A percentile compares a stretch with the other conserved stretches of the same genome.
Evolutionary conservation across 345 rosid genomes (phyloP).

Genomic region (Heritiera littoralis): DNA sequence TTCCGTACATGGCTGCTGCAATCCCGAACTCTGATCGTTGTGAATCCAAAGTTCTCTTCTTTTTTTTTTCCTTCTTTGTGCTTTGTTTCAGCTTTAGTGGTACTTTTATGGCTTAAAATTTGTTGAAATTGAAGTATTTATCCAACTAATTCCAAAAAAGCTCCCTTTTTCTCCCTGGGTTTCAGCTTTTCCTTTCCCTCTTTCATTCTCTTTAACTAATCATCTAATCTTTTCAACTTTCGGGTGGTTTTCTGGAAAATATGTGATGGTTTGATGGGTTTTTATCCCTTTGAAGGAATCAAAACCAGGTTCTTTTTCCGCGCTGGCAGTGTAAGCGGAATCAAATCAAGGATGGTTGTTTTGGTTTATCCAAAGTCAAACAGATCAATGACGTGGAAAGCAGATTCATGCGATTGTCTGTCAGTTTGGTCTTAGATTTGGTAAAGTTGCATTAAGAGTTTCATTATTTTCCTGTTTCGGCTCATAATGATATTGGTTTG

Average conservation of each 20-base stretch:
- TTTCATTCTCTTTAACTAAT: not conserved
- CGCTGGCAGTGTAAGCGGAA: not conserved
- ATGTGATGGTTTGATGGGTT: not conserved
- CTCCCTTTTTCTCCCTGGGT: not conserved
- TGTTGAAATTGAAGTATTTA: not conserved
- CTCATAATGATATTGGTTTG: not conserved
- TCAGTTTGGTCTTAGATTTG: not conserved
- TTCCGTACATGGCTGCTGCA: slow-evolving; percentile 17
- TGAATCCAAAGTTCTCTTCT: not conserved
- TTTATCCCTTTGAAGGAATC: not conserved
- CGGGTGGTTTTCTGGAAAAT: not conserved
- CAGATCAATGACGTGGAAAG: not conserved
- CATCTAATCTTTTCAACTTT: not conserved
- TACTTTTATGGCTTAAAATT: not conserved
- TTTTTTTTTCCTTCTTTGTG: not conserved
- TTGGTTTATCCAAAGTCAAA: not conserved
- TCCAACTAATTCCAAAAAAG: slow-evolving; percentile 8
- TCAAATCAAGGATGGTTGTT: not conserved
- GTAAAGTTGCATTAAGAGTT: not conserved
- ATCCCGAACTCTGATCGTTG: not conserved
- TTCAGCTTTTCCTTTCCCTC: not conserved
- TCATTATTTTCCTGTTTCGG: not conserved
- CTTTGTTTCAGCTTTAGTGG: not conserved
- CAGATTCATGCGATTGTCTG: not conserved
- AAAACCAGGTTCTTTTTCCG: not conserved